phyloP scores from a whole-genome alignment of 1,284 basidiomycete genomes.

The Heterobasidion occidentale region DNA sequence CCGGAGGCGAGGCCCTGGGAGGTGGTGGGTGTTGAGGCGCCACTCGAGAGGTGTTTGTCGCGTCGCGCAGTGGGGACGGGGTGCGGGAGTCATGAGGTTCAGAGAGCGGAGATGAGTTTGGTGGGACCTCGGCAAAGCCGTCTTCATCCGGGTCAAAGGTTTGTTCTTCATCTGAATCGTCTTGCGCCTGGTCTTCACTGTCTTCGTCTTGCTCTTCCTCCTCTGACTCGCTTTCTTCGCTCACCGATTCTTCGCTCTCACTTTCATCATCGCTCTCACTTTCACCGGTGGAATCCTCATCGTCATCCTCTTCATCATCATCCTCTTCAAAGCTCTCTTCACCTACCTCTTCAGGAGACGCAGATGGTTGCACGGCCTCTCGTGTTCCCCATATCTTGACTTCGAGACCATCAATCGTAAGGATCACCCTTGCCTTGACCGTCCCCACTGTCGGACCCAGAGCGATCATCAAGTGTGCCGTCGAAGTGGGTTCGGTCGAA shows the following conservation, averaged over 20 bases:
- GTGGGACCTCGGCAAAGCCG: slow-evolving; percentile 10
- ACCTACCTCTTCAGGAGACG: neutral
- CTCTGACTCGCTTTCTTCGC: slow-evolving; percentile 6
- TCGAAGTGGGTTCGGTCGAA: slow-evolving; percentile 4
- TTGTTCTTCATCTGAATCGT: slow-evolving; percentile 17
- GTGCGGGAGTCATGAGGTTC: neutral
- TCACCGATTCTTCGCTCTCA: slow-evolving; percentile 8
- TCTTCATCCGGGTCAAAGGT: slow-evolving; percentile 15
- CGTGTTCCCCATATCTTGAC: slow-evolving; percentile 44
- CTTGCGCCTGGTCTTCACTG: slow-evolving; percentile 12
- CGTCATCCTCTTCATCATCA: slow-evolving; percentile 12
- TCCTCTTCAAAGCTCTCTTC: slow-evolving; percentile 3
- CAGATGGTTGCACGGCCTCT: slow-evolving; percentile 18
- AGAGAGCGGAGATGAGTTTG: slow-evolving; percentile 3
- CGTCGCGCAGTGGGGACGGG: neutral
- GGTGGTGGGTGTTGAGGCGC: slow-evolving; percentile 6
- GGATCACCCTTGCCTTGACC: slow-evolving; percentile 49
- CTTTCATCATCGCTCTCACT: slow-evolving; percentile 13
- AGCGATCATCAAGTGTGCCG: slow-evolving; percentile 49
- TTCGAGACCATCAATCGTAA: slow-evolving; percentile 57
- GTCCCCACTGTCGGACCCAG: slow-evolving; percentile 56
- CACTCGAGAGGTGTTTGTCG: neutral
- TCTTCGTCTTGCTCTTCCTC: slow-evolving; percentile 15
- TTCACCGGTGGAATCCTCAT: slow-evolving; percentile 7
- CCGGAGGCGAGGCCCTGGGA: slow-evolving; percentile 15